Base-by-base conservation (phyloP, 192 early-diverging fungal species). In the Backusella westeae region DNA sequence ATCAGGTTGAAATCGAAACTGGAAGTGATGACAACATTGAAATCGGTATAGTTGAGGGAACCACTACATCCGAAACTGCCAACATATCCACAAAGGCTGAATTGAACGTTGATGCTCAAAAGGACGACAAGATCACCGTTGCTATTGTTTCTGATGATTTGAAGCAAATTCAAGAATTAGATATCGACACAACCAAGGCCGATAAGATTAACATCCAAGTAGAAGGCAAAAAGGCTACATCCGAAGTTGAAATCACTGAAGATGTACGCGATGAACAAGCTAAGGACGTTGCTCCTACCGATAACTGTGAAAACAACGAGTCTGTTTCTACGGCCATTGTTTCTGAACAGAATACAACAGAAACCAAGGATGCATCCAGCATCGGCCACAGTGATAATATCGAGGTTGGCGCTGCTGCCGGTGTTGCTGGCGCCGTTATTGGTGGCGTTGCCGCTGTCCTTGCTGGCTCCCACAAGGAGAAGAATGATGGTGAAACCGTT, bases 131-230 rank as follows among this genome's bases (percentile, higher is more conserved):
- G 2, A 6, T 26, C 6, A 29, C 39, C 49, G 29, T 49, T 14
- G 42, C 26, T n/a, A 29, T 39, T 29, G 21, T 71, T 34, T 29
- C 70, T 14, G 39, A 49, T 17, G 23, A 32, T 7, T 21, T 56
- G 34, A 68, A 49, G 6, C 68, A 69, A 14, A 46, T 26, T n/a
- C 39, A 71, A 9, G 69, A 77, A 56, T 12, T 35, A 34, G 76
- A n/a, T 66, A 26, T 52, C 7, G 69, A 71, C 12, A 44, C 59
- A 34, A 38, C 69, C 6, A 14, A 63, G 12, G 34, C n/a, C 0
- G n/a, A 77, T 15, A 32, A 35, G n/a, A 6, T 41, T 15, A 36
- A 14, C 4, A 53, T 69, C n/a, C 34, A 70, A 8, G 56, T 49
- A 1, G 65, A 71, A 44, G 36, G 6, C 17, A 49, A 35, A 3